phyloP scores from a whole-genome alignment of 2,329 filamentous ascomycete species.

The Sporothrix brunneoviolacea region DNA sequence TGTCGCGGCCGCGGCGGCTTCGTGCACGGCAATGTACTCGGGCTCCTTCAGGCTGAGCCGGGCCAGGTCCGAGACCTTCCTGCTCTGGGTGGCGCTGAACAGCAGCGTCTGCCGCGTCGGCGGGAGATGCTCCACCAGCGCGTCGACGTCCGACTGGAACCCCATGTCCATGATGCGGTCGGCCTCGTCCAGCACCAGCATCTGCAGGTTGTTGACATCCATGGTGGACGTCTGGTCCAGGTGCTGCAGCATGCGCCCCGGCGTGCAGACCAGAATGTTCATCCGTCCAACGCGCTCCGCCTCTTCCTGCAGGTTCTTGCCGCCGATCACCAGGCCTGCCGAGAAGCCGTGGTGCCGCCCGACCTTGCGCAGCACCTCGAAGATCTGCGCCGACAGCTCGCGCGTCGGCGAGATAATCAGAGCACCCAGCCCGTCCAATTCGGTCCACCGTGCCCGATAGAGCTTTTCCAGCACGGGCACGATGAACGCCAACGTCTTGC shows the following conservation, averaged over 20 bases:
- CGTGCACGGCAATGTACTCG: constrained; percentile 92
- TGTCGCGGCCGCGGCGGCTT: constrained; percentile 71
- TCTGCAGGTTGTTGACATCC: constrained; percentile 83
- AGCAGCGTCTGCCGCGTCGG: constrained; percentile 81
- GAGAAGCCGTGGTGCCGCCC: constrained; percentile 86
- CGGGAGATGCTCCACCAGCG: constrained; percentile 85
- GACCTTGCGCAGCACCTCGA: constrained; percentile 85
- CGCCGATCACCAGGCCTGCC: constrained; percentile 87
- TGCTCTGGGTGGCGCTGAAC: constrained; percentile 95
- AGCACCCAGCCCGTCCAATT: constrained; percentile 84
- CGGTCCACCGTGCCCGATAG: constrained; percentile 81
- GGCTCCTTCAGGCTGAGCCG: constrained; percentile 82
- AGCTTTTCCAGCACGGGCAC: constrained; percentile 89
- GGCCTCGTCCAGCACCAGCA: constrained; percentile 90
- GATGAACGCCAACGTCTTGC: constrained; percentile 91
- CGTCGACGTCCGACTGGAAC: constrained; percentile 84
- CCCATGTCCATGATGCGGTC: constrained; percentile 98
- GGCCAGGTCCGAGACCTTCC: constrained; percentile 85
- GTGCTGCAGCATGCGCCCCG: constrained; percentile 91
- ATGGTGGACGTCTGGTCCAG: constrained; percentile 88
- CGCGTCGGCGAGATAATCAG: constrained; percentile 90
- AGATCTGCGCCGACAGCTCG: constrained; percentile 94
- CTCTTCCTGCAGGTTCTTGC: constrained; percentile 83
- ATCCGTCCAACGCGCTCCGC: constrained; percentile 77
- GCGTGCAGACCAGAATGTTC: constrained; percentile 96